Conservation (phyloP, 202 grass and related monocot genomes). For the Carex arenaria region DNA sequence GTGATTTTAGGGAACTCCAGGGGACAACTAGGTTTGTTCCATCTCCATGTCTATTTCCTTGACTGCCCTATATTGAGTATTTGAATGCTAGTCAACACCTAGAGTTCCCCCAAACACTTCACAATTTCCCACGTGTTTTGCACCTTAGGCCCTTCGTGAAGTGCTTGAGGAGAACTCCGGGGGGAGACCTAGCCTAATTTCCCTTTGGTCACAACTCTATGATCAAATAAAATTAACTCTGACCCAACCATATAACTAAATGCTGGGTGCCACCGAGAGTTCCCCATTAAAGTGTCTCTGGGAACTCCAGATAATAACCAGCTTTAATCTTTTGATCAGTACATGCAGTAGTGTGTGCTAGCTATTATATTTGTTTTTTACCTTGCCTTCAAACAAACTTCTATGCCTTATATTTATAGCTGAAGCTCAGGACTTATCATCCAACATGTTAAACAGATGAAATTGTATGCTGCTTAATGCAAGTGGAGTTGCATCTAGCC, state of each 20-base stretch:
- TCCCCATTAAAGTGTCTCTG: constrained; percentile 43
- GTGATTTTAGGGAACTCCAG: constrained; percentile 40
- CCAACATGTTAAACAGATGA: background rate
- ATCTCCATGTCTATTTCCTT: background rate
- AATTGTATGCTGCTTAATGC: background rate
- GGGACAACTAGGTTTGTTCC: constrained; percentile 11
- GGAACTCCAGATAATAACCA: constrained; percentile 50
- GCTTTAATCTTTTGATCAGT: constrained; percentile 12
- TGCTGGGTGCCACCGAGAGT: constrained; percentile 21
- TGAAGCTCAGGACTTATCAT: background rate
- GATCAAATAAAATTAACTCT: background rate
- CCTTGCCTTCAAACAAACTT: constrained; percentile 24
- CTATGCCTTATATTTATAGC: constrained; percentile 44
- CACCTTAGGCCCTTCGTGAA: background rate
- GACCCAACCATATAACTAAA: background rate
- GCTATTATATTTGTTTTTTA: constrained; percentile 32
- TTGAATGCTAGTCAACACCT: background rate
- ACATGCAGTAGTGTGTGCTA: constrained; percentile 3
- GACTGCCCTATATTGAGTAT: background rate
- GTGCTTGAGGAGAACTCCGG: constrained; percentile 32
- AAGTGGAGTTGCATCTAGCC: constrained; percentile 41
- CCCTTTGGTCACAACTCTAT: background rate
- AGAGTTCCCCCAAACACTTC: constrained; percentile 59
- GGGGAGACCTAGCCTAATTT: background rate
- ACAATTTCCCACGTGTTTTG: background rate